Conservation (phyloP, 2,329 filamentous ascomycete genomes). For the Colletotrichum sp. region DNA sequence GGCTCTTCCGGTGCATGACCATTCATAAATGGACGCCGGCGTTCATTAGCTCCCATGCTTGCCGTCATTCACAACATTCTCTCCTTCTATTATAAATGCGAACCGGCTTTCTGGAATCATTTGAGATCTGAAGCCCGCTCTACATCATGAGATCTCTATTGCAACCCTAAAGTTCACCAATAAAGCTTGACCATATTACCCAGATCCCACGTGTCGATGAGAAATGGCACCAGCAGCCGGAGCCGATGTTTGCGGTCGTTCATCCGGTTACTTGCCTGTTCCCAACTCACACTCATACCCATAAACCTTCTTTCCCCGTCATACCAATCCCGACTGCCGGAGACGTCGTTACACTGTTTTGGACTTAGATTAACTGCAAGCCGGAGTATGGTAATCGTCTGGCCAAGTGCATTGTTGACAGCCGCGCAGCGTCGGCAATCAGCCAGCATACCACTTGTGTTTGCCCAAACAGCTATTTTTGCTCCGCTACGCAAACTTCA, state of each 20-base stretch:
- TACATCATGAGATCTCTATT: background rate
- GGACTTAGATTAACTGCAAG: background rate
- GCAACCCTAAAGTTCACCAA: background rate
- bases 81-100: background rate
- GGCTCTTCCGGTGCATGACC: background rate
- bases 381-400: background rate
- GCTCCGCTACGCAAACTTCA: background rate
- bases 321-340: background rate
- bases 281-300: background rate
- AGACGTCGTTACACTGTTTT: background rate
- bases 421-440: background rate
- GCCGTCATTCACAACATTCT: background rate
- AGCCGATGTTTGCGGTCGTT: background rate
- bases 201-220: background rate
- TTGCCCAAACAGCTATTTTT: background rate
- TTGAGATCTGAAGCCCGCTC: background rate
- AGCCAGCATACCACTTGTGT: background rate
- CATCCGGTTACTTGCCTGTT: background rate
- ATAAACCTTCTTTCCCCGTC: background rate
- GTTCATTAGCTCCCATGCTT: background rate
- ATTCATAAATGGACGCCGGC: background rate
- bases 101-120: background rate
- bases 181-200: background rate
- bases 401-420: background rate
- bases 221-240: background rate